Evolutionary conservation across 352 stramenopile genomes (phyloP), one percentile per base, ranked within the genome.

Genomic region (Peronospora destructor): DNA sequence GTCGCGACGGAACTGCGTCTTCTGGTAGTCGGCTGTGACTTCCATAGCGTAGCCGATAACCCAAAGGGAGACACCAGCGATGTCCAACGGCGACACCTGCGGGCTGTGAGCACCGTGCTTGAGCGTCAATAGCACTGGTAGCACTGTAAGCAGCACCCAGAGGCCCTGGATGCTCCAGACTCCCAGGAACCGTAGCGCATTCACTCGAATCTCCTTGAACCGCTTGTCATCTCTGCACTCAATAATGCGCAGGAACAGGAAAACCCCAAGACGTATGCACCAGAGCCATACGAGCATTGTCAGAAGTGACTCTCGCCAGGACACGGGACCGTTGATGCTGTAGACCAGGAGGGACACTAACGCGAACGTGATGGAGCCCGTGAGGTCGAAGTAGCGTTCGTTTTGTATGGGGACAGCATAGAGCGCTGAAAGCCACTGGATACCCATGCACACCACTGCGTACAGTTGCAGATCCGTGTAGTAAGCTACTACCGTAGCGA

Each of bases 311-410:
- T 65, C 70, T 39, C 79, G 76, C 74, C 76, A 86, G 11, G 60
- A 55, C 42, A 68, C 53, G 5, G 43, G 10, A 1, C 29, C 14
- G 28, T 45, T 61, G 8, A 56, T 28, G 1, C 23, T 43, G 32
- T 69, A 76, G 36, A 67, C 70, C 13, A 84, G 49, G 21, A 84
- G 49, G 26, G 76, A 79, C 25, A 92, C 64, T 2, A 55, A 45
- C 23, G 71, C 75, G 55, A 85, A 90, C 17, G 84, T 94, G 25
- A 68, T 45, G n/a, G 83, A 76, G 37, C 84, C 84, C 13, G 80
- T 91, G 41, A 93, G 59, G 56, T 95, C 84, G 55, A 90, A 92
- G 53, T 81, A 87, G 13, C 64, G 80, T 56, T 94, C 84, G 47
- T 81, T 73, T 30, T 87, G 62, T 32, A 69, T 71, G 21, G 80